phyloP scores from a whole-genome alignment of 495 filamentous ascomycete species.

The Tuber umbilicatum region DNA sequence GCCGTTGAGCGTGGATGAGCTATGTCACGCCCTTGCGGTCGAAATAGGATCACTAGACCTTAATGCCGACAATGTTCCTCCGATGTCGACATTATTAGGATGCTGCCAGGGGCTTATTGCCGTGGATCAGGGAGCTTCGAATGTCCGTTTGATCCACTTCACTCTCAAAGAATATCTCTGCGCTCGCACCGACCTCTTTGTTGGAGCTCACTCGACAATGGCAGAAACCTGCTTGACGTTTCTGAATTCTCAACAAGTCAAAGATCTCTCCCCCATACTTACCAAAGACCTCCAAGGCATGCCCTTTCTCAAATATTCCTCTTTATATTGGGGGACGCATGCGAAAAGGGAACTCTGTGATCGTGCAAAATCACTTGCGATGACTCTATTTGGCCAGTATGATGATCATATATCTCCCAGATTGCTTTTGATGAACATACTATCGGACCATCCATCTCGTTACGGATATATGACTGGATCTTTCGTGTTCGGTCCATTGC shows the following conservation, averaged over 20 bases:
- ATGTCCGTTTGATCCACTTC: background rate
- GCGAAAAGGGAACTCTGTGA: background rate
- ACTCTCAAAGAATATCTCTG: background rate
- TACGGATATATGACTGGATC: background rate
- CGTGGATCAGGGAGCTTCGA: background rate
- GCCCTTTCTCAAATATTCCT: background rate
- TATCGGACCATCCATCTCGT: background rate
- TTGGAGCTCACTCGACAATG: background rate
- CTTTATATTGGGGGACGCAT: background rate
- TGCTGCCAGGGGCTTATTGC: background rate
- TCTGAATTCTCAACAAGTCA: background rate
- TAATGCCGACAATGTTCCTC: background rate
- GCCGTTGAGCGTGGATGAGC: background rate
- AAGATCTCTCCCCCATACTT: background rate
- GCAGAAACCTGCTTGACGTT: background rate
- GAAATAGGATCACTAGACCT: background rate
- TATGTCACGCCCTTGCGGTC: background rate
- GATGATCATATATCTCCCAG: background rate
- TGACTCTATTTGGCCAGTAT: background rate
- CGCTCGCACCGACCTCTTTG: background rate
- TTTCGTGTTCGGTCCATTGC: background rate
- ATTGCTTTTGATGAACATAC: background rate
- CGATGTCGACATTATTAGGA: background rate
- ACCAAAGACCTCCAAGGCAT: background rate
- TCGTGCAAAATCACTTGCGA: background rate